Percentiles rank a stretch among this genome's conserved stretches.
Evolutionary conservation across 2,329 filamentous ascomycete genomes (phyloP).

Genomic region (Aureobasidium leucospermi): DNA sequence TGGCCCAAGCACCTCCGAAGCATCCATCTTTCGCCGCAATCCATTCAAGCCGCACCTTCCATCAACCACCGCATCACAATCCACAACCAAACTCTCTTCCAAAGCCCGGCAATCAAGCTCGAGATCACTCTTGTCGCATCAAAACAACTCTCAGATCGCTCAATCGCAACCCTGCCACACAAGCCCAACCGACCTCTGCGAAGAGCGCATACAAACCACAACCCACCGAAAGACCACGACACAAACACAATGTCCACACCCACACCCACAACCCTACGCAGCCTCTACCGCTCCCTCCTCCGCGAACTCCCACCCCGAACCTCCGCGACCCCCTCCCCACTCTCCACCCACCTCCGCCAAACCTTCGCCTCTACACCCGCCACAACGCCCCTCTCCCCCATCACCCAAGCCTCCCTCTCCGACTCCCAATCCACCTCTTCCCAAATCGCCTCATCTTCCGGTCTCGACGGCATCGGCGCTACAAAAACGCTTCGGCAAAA

Average conservation of each 20-base stretch:
- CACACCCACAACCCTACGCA: conserved; percentile 49
- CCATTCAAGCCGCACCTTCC: background rate
- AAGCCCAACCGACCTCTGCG: background rate
- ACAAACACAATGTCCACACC: conserved; percentile 26
- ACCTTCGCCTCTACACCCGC: conserved; percentile 42
- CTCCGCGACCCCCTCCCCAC: conserved; percentile 50
- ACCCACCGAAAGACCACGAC: background rate
- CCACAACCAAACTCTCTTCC: background rate
- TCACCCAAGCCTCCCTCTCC: background rate
- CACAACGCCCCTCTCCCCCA: conserved; percentile 1
- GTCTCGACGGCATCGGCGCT: conserved; percentile 7
- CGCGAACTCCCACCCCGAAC: conserved; percentile 76
- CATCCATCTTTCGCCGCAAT: conserved; percentile 3
- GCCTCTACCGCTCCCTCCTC: conserved; percentile 80
- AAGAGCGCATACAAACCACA: background rate
- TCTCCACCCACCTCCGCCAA: conserved; percentile 62
- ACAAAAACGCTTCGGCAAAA: conserved; percentile 25
- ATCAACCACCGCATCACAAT: background rate
- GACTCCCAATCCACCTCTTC: background rate
- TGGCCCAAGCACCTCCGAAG: background rate
- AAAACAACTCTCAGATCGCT: too few relatives aligned
- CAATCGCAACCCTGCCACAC: background rate
- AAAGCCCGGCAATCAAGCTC: background rate
- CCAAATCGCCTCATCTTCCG: background rate
- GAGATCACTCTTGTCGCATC: accelerated